Evolutionary conservation across 495 filamentous ascomycete species (phyloP).

Genomic region (Neurospora tetraspora): DNA sequence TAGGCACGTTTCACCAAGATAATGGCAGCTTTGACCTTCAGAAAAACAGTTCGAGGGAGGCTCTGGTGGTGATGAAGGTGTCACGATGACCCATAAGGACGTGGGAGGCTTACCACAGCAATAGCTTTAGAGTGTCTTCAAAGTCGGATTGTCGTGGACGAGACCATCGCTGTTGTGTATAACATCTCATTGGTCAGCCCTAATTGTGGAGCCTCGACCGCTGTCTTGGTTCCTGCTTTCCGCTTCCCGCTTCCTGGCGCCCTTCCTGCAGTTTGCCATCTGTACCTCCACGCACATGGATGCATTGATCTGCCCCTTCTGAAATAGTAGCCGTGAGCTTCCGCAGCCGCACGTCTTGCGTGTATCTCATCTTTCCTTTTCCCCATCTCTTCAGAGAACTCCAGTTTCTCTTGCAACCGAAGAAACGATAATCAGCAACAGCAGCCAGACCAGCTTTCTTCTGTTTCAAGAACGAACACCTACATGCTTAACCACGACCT

Average conservation of each 20-base stretch:
- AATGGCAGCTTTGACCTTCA: not conserved
- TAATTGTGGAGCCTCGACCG: not conserved
- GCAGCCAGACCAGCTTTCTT: too few species aligned
- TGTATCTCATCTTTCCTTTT: not conserved
- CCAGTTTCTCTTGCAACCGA: not conserved
- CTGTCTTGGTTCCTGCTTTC: not conserved
- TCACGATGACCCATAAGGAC: not conserved
- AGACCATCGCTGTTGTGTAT: not conserved
- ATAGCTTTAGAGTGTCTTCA: not conserved
- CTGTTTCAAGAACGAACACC: too few species aligned
- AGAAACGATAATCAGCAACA: not conserved
- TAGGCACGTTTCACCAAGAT: not conserved
- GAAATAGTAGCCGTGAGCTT: not conserved
- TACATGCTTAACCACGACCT: not conserved
- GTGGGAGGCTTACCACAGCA: not conserved
- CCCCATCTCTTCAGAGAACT: not conserved
- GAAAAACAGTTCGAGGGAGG: not conserved
- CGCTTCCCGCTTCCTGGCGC: not conserved
- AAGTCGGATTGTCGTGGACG: not conserved
- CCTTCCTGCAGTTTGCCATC: not conserved
- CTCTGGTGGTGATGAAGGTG: fast-evolving
- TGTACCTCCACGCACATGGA: not conserved
- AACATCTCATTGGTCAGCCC: not conserved
- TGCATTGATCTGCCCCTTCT: not conserved
- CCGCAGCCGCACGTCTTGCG: not conserved